Evolutionary conservation across 2,329 filamentous ascomycete species (phyloP).

Genomic region (Magnaporthiopsis incrustans): DNA sequence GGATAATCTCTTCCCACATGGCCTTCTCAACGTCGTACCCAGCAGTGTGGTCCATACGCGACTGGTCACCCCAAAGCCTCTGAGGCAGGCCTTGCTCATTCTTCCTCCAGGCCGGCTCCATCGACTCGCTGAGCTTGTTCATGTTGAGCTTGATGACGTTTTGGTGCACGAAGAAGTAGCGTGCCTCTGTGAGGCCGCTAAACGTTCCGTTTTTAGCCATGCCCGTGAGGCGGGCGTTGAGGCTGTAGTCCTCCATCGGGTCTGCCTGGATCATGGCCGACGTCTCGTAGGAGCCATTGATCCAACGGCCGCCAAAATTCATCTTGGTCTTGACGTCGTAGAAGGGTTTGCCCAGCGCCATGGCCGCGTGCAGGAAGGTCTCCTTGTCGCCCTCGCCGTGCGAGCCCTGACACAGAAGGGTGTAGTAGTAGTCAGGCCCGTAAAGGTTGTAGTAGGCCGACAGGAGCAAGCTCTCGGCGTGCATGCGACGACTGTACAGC

Average conservation of each 20-base stretch:
- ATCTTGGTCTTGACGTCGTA: slow-evolving; percentile 29
- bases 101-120: slow-evolving; percentile 13
- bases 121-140: slow-evolving; percentile 15
- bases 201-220: neutral
- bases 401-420: slow-evolving; percentile 34
- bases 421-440: slow-evolving; percentile 43
- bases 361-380: slow-evolving; percentile 36
- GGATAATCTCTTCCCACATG: slow-evolving; percentile 24
- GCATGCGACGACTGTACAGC: slow-evolving; percentile 37
- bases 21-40: slow-evolving; percentile 26
- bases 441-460: slow-evolving; percentile 48
- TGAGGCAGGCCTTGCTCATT: slow-evolving; percentile 16
- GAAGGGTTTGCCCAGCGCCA: slow-evolving; percentile 29
- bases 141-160: slow-evolving; percentile 30
- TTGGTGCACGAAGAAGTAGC: slow-evolving; percentile 27
- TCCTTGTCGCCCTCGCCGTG: slow-evolving; percentile 39
- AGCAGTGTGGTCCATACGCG: slow-evolving; percentile 15
- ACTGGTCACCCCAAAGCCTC: slow-evolving; percentile 22
- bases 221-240: slow-evolving; percentile 9
- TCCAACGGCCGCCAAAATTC: slow-evolving; percentile 22
- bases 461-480: slow-evolving; percentile 37
- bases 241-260: slow-evolving; percentile 20
- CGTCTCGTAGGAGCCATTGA: slow-evolving; percentile 19
- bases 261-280: slow-evolving; percentile 24
- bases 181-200: slow-evolving; percentile 6